phyloP scores from a whole-genome alignment of 148 eudicot genomes.

The Chenopodium suecicum region DNA sequence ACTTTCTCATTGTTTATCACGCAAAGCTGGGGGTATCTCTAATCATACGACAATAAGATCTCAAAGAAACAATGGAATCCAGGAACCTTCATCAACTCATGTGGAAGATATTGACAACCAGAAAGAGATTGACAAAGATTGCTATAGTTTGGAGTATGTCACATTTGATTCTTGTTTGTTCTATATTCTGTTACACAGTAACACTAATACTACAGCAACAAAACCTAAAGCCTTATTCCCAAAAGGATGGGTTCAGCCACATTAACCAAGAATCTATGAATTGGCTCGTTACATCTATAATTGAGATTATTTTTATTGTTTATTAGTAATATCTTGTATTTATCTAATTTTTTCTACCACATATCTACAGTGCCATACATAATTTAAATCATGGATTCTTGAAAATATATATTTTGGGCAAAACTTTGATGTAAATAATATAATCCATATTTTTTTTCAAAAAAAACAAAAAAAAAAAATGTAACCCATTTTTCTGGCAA shows the following conservation, averaged over 20 bases:
- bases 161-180: background rate
- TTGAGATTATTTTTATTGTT: background rate
- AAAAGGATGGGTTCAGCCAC: too few species aligned
- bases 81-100: constrained; percentile 26
- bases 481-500: background rate
- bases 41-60: constrained; percentile 23
- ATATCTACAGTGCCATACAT: background rate
- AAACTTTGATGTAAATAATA: background rate
- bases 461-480: too few species aligned
- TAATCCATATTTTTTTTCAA: background rate
- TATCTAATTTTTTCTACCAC: background rate
- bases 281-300: background rate
- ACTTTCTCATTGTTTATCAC: constrained; percentile 31
- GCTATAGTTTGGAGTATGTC: constrained; percentile 25
- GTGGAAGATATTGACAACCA: constrained; percentile 26
- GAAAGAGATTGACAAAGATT: constrained; percentile 40
- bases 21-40: constrained; percentile 24
- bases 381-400: background rate
- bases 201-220: background rate
- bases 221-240: too few species aligned
- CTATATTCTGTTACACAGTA: background rate
- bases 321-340: background rate
- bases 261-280: too few species aligned
- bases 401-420: background rate
- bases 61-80: constrained; percentile 30